phyloP scores from a whole-genome alignment of 139 green algal genomes.

The Chlamydomonas eustigma region DNA sequence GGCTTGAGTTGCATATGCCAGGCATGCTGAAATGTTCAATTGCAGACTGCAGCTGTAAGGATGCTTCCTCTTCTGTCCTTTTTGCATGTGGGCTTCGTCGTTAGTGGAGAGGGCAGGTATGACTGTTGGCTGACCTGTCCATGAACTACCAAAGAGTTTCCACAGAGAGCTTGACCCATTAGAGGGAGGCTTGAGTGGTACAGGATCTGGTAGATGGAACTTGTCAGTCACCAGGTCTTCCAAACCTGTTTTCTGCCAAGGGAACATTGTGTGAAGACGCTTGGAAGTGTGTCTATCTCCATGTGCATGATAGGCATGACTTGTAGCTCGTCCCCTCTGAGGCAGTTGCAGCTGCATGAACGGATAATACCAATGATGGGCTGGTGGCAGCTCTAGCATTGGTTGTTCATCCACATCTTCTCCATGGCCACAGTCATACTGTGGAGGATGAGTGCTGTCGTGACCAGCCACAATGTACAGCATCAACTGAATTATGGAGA shows the following conservation, averaged over 20 bases:
- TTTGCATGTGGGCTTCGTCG: neutral
- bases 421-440: too few species aligned
- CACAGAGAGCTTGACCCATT: too few species aligned
- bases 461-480: too few species aligned
- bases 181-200: neutral
- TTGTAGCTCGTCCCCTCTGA: neutral
- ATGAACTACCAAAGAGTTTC: too few species aligned
- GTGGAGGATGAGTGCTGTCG: too few species aligned
- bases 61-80: neutral
- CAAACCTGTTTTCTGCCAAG: neutral
- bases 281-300: neutral
- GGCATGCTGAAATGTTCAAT: neutral
- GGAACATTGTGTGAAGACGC: neutral
- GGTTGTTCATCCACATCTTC: too few species aligned
- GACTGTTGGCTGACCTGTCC: neutral
- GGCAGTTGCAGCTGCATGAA: neutral
- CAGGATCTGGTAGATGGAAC: neutral
- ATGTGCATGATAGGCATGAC: neutral
- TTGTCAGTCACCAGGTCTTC: neutral
- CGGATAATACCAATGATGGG: neutral
- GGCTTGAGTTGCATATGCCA: neutral
- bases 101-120: too few species aligned
- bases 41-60: too few species aligned
- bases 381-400: neutral
- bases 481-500: too few species aligned